These are phyloP conservation scores for Metarhizium guizhouense DNA, from an alignment of 2,329 filamentous ascomycete species.

Conservation along the genomic window DNA sequence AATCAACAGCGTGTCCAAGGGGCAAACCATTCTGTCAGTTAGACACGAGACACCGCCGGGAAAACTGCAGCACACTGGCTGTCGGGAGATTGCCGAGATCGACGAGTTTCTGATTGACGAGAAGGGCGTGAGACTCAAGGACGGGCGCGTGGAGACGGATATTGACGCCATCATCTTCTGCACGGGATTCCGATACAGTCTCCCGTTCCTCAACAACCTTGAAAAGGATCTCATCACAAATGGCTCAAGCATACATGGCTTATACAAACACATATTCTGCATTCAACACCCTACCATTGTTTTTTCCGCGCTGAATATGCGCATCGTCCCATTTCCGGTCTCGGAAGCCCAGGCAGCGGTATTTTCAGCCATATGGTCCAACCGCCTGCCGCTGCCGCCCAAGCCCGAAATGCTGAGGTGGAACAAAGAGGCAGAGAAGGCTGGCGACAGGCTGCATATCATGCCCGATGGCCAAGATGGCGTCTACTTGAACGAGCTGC, in stretches of 20 bases:
- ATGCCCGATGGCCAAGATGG: slow-evolving; percentile 41
- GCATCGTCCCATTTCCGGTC: slow-evolving; percentile 80
- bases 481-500: slow-evolving; percentile 59
- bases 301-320: slow-evolving; percentile 68
- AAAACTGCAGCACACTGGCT: slow-evolving; percentile 33
- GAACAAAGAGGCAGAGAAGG: slow-evolving; percentile 53
- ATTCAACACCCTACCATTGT: slow-evolving; percentile 67
- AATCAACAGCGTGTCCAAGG: slow-evolving; percentile 51
- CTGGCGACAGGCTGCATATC: slow-evolving; percentile 21
- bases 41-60: slow-evolving; percentile 39
- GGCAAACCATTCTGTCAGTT: slow-evolving; percentile 57
- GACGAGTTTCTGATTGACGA: slow-evolving; percentile 43
- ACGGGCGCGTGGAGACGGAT: slow-evolving; percentile 54
- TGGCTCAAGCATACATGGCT: slow-evolving; percentile 59
- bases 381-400: slow-evolving; percentile 56
- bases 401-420: slow-evolving; percentile 57
- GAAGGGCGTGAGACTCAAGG: slow-evolving; percentile 55
- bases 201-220: slow-evolving; percentile 56
- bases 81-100: slow-evolving; percentile 49
- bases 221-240: slow-evolving; percentile 49
- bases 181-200: slow-evolving; percentile 82
- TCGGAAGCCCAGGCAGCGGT: slow-evolving; percentile 72
- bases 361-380: slow-evolving; percentile 69
- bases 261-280: slow-evolving; percentile 76
- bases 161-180: slow-evolving; percentile 78